Evolutionary conservation across 768 basidiomycete genomes (phyloP).

Genomic region (Ramaria rubella): DNA sequence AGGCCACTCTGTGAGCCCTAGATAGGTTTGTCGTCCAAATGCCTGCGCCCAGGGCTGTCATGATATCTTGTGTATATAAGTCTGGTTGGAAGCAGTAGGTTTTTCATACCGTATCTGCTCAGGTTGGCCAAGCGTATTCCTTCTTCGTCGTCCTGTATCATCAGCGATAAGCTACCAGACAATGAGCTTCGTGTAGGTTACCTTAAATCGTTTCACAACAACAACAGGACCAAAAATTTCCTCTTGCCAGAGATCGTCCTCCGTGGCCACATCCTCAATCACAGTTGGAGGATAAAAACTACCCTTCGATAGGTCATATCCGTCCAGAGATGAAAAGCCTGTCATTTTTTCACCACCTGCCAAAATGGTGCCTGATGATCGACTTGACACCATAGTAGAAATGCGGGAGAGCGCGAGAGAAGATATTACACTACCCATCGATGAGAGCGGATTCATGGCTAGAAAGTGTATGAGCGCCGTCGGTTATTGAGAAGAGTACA

Average conservation of each 20-base stretch:
- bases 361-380: slow-evolving; percentile 43
- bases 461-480: not conserved
- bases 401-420: slow-evolving; percentile 57
- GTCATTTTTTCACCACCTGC: slow-evolving; percentile 62
- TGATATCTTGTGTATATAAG: not conserved
- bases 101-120: slow-evolving; percentile 46
- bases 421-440: slow-evolving; percentile 81
- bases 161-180: not conserved
- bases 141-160: slow-evolving; percentile 53
- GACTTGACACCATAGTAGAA: slow-evolving; percentile 45
- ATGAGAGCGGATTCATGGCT: slow-evolving; percentile 60
- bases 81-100: not conserved
- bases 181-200: slow-evolving; percentile 21
- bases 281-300: slow-evolving; percentile 80
- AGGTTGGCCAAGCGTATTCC: slow-evolving; percentile 66
- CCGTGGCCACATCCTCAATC: slow-evolving; percentile 46
- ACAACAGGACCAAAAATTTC: slow-evolving; percentile 88
- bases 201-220: slow-evolving; percentile 49
- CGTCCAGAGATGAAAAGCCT: slow-evolving; percentile 58
- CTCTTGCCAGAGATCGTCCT: slow-evolving; percentile 70
- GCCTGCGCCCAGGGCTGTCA: slow-evolving; percentile 61
- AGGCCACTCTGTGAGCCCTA: slow-evolving; percentile 67
- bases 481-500: not conserved
- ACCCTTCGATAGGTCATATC: slow-evolving; percentile 62
- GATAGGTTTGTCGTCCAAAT: slow-evolving; percentile 76